Evolutionary conservation across 164 flowering plant genomes (phyloP), one percentile per base, ranked within the genome.

Genomic region (Vitis rupestris): DNA sequence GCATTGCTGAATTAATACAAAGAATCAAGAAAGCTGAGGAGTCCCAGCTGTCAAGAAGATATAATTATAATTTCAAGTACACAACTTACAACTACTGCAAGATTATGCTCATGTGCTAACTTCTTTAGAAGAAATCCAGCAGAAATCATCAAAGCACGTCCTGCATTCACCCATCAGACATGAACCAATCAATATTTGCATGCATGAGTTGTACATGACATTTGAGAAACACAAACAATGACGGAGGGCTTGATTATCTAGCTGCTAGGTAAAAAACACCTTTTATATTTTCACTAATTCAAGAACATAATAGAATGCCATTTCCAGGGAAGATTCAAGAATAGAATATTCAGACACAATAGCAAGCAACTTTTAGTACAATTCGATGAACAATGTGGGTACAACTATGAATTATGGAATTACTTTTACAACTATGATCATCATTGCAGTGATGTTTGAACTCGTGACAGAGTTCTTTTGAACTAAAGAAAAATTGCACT

Each of bases 141-240:
- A 63, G 89, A 81, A 70, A 78, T 67, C 97, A 93, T 93, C 77
- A 90, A 77, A 65, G 93, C 90, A 72, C 68, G 94, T 68, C 98
- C 98, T 93, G 82, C 16, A 60, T 29, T 27, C 30, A 64, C 29
- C 54, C 70, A 72, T 48, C 17, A 65, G 50, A 63, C 63, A 61
- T 57, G 29, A 55, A 31, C 13, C 52, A 37, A 56, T 55, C 49
- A 66, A 57, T 54, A 3, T 56, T n/a, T 53, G 15, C 48, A 56
- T 50, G 55, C 49, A 53, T 14, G 37, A 30, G 30, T 49, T 23
- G 56, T 19, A 48, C 54, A 23, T 23, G 51, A 37, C 27, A 37
- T 6, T 37, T 37, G 44, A 37, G 44, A 37, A 37, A 3, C 44
- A 37, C 44, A 53, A 59, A 59, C 61, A n/a, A 59, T 2, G 9